Base-by-base conservation (phyloP, 768 basidiomycete genomes). In the Hemileccinum impolitum region DNA sequence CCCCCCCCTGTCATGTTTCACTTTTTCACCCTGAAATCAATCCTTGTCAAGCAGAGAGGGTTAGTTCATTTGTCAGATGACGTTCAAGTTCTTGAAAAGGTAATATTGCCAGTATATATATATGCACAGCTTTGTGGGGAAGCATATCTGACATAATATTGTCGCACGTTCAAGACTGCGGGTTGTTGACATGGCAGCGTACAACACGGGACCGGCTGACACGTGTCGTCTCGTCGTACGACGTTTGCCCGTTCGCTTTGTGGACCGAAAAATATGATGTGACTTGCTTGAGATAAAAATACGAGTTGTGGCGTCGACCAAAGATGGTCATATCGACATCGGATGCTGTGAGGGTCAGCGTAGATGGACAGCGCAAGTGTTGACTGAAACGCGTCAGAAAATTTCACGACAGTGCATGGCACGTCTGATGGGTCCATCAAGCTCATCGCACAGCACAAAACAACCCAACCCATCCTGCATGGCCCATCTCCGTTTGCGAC, bases 271-370 rank as follows among this genome's bases (percentile, higher is more conserved):
- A n/a, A n/a, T n/a, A n/a, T n/a, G n/a, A n/a, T n/a, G n/a, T n/a
- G n/a, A n/a, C n/a, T n/a, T n/a, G n/a, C n/a, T n/a, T n/a, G n/a
- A n/a, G n/a, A 30, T 30, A 30, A 30, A 19, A 19, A 37, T 19
- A 19, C n/a, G 36, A 18, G 40, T n/a, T n/a, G n/a, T 57, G 56
- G 51, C 56, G 47, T 41, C 12, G 2, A 6, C 57, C 57, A 39
- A 56, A 60, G n/a, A 56, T 45, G 47, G 58, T 3, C 48, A 58
- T 40, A 59, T 57, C 47, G 28, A 37, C 6, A n/a, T 55, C 32
- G 45, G 26, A 38, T 34, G 5, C 19, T 14, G 36, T 7, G 36
- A 35, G 34, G 47, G 15, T 19, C 14, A 9, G 31, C 7, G 39
- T 13, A 43, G 2, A n/a, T n/a, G n/a, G n/a, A 14, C 25, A 25